Evolutionary conservation across 495 filamentous ascomycete genomes (phyloP).

Genomic region (Emericellopsis terricola): DNA sequence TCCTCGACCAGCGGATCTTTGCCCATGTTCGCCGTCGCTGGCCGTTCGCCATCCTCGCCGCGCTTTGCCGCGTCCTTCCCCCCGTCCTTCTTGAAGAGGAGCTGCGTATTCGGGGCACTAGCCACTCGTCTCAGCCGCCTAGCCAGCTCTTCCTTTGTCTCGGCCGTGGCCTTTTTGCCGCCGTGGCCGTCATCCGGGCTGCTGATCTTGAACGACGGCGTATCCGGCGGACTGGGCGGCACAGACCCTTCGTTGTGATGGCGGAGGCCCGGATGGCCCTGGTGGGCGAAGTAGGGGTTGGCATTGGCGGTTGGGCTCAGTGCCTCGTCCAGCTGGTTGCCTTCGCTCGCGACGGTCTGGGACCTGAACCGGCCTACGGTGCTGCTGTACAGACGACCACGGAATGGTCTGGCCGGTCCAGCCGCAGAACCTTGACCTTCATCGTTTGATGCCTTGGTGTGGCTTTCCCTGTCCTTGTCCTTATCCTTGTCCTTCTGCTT

Average conservation of each 20-base stretch:
- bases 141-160: slow-evolving; percentile 84
- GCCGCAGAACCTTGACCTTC: slow-evolving; percentile 19
- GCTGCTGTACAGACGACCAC: slow-evolving; percentile 56
- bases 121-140: slow-evolving; percentile 85
- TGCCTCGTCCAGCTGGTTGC: slow-evolving; percentile 72
- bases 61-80: slow-evolving; percentile 29
- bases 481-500: slow-evolving; percentile 5
- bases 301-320: slow-evolving; percentile 86
- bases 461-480: slow-evolving; percentile 21
- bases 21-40: slow-evolving; percentile 61
- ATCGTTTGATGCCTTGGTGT: slow-evolving; percentile 18
- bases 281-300: slow-evolving; percentile 94
- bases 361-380: slow-evolving; percentile 64
- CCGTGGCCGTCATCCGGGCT: slow-evolving; percentile 33
- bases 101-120: slow-evolving; percentile 92
- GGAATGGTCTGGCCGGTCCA: slow-evolving; percentile 37
- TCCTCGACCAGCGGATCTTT: slow-evolving; percentile 56
- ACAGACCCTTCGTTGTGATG: slow-evolving; percentile 91
- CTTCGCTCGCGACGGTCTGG: slow-evolving; percentile 82
- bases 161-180: slow-evolving; percentile 52
- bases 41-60: slow-evolving; percentile 29
- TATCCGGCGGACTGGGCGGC: slow-evolving; percentile 93
- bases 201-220: slow-evolving; percentile 56
- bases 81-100: slow-evolving; percentile 46
- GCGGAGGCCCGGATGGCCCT: slow-evolving; percentile 78